phyloP scores from a whole-genome alignment of 2,329 filamentous ascomycete species.

The Aspergillus jensenii region DNA sequence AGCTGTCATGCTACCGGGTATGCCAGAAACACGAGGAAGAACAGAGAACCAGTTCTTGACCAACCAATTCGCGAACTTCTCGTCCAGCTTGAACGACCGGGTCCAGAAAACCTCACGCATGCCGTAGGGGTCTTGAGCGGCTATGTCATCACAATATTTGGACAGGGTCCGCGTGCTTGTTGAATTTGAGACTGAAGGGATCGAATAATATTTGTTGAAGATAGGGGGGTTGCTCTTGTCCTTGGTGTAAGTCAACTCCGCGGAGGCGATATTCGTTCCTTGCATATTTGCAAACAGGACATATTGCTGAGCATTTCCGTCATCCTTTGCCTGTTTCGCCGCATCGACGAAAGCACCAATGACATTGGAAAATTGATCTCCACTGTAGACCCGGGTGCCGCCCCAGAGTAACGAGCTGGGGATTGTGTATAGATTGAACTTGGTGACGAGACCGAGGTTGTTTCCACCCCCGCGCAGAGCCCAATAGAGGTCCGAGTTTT shows the following conservation, averaged over 20 bases:
- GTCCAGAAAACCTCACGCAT: constrained; percentile 36
- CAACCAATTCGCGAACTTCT: constrained; percentile 25
- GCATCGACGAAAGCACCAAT: constrained; percentile 35
- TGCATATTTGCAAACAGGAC: constrained; percentile 30
- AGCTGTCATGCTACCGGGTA: constrained; percentile 1
- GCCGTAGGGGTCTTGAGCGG: constrained; percentile 32
- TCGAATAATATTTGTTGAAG: constrained; percentile 38
- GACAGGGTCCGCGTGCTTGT: constrained; percentile 28
- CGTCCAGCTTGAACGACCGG: constrained; percentile 30
- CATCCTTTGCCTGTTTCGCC: constrained; percentile 15
- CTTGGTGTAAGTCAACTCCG: constrained; percentile 40
- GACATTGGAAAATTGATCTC: constrained; percentile 28
- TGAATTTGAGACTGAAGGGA: constrained; percentile 30
- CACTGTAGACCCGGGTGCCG: constrained; percentile 31
- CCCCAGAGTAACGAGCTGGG: constrained; percentile 42
- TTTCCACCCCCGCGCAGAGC: constrained; percentile 43
- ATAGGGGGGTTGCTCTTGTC: constrained; percentile 37
- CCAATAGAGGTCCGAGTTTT: constrained; percentile 40
- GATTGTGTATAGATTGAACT: constrained; percentile 42
- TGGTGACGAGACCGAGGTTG: constrained; percentile 41
- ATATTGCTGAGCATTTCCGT: constrained; percentile 38
- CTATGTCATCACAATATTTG: constrained; percentile 37
- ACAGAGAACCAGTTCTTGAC: constrained; percentile 6
- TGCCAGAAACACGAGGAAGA: not conserved
- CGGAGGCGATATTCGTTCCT: constrained; percentile 27